These are phyloP conservation scores for Chaetothyriales sp. DNA, from an alignment of 2,329 filamentous ascomycete species.

Conservation along the genomic window DNA sequence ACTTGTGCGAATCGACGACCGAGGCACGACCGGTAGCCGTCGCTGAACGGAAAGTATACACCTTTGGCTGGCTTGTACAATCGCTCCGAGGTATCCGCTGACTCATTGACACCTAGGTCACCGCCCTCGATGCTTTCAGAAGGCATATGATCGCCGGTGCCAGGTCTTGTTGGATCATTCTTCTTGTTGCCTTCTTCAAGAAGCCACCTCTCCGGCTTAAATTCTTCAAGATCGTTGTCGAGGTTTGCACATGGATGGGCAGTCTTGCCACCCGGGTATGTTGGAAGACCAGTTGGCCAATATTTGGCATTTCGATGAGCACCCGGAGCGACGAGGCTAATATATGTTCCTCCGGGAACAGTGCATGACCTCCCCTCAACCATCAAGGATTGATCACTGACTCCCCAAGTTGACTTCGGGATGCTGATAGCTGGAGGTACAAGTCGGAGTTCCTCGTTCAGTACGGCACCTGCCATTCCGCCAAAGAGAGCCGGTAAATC, in stretches of 20 bases:
- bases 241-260: conserved; percentile 21
- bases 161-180: conserved; percentile 1
- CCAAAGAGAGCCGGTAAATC: conserved; percentile 52
- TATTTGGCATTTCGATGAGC: conserved; percentile 57
- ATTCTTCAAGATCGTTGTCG: conserved; percentile 50
- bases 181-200: conserved; percentile 17
- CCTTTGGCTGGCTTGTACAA: conserved; percentile 45
- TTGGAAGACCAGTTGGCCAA: conserved; percentile 45
- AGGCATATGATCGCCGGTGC: conserved; percentile 7
- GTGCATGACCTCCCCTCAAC: conserved; percentile 45
- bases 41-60: conserved; percentile 43
- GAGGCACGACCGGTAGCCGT: conserved; percentile 42
- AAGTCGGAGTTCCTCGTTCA: conserved; percentile 65
- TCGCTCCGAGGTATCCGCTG: conserved; percentile 47
- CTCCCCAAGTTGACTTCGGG: conserved; percentile 47
- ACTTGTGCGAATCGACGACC: conserved; percentile 45
- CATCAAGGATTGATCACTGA: conserved; percentile 39
- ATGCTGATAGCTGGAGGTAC: conserved; percentile 59
- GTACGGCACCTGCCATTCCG: conserved; percentile 57
- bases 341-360: conserved; percentile 42
- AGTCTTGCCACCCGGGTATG: conserved; percentile 25
- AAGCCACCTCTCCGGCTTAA: conserved; percentile 62
- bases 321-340: conserved; percentile 44
- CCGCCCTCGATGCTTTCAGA: conserved; percentile 14
- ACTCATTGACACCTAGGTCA: conserved; percentile 39